Evolutionary conservation across 495 filamentous ascomycete species (phyloP).

Genomic region (Lasiosphaeria miniovina): DNA sequence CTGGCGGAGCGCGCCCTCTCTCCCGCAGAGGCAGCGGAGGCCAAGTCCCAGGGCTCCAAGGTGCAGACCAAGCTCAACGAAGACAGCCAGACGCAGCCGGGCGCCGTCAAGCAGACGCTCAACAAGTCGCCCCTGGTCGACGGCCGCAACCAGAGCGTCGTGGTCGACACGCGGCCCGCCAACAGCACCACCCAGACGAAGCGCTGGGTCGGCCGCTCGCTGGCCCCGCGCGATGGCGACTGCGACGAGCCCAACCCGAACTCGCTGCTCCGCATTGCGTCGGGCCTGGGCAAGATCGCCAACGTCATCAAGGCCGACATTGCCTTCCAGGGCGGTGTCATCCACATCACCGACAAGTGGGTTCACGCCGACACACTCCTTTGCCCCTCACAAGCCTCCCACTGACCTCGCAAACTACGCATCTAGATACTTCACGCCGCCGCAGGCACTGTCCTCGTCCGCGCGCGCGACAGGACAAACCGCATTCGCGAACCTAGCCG

Average conservation of each 20-base stretch:
- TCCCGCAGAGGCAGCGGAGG: slow-evolving; percentile 3
- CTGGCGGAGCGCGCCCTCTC: slow-evolving; percentile 2
- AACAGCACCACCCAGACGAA: neutral
- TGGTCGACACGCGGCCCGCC: neutral
- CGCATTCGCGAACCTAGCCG: slow-evolving; percentile 22
- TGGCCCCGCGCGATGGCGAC: neutral
- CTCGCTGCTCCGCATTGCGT: slow-evolving; percentile 16
- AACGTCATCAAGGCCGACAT: slow-evolving; percentile 33
- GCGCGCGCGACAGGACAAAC: slow-evolving; percentile 8
- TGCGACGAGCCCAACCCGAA: slow-evolving; percentile 2
- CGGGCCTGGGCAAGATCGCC: slow-evolving; percentile 32
- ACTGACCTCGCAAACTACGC: slow-evolving; percentile 7
- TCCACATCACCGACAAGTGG: slow-evolving; percentile 33
- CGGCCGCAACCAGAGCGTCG: slow-evolving; percentile 8
- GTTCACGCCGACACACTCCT: neutral
- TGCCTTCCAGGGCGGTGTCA: slow-evolving; percentile 29
- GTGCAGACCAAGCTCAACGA: slow-evolving; percentile 3
- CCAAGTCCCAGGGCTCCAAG: slow-evolving; percentile 7
- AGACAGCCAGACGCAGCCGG: slow-evolving; percentile 3
- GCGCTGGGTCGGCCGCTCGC: neutral
- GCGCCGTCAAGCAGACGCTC: slow-evolving; percentile 7
- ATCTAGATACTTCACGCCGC: slow-evolving; percentile 39
- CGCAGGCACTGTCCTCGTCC: slow-evolving; percentile 35
- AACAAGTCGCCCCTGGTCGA: slow-evolving; percentile 7
- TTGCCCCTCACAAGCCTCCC: neutral